A percentile compares a stretch with the other conserved stretches of the same genome.
Conservation (phyloP, 208 protist genomes). For the Sergeia podlipaevii region DNA sequence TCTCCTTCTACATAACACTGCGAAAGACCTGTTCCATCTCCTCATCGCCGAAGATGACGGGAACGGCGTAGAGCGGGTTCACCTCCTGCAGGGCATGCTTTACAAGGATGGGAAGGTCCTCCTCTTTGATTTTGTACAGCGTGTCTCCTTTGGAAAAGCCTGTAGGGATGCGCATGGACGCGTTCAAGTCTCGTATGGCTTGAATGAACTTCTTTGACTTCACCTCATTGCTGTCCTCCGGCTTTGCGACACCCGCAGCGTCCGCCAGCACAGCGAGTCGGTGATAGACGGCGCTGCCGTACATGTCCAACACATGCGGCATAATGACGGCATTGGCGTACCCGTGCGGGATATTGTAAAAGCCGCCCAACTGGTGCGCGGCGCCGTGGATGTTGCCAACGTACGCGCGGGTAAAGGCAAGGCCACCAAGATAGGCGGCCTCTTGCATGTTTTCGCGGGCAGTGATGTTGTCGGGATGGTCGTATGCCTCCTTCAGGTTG, state of each 20-base stretch:
- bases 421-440: conserved; percentile 69
- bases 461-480: conserved; percentile 32
- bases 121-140: conserved; percentile 23
- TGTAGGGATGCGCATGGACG: conserved; percentile 32
- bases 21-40: conserved; percentile 37
- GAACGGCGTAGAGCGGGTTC: conserved; percentile 64
- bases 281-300: conserved; percentile 29
- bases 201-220: conserved; percentile 43
- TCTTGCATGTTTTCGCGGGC: conserved; percentile 72
- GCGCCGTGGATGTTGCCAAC: conserved; percentile 85
- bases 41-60: conserved; percentile 43
- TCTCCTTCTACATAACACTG: conserved; percentile 10
- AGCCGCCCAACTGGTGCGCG: conserved; percentile 69
- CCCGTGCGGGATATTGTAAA: conserved; percentile 81
- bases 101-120: conserved; percentile 40
- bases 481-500: conserved; percentile 42
- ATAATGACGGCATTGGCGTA: conserved; percentile 79
- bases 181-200: conserved; percentile 42
- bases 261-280: conserved; percentile 33
- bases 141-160: conserved; percentile 17
- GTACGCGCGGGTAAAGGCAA: conserved; percentile 83
- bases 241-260: conserved; percentile 18
- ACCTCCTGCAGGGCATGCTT: conserved; percentile 35
- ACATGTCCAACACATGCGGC: conserved; percentile 58
- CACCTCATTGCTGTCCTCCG: conserved; percentile 23